These are phyloP conservation scores for Leishmania arabica DNA, from an alignment of 208 protist species.

Conservation along the genomic window DNA sequence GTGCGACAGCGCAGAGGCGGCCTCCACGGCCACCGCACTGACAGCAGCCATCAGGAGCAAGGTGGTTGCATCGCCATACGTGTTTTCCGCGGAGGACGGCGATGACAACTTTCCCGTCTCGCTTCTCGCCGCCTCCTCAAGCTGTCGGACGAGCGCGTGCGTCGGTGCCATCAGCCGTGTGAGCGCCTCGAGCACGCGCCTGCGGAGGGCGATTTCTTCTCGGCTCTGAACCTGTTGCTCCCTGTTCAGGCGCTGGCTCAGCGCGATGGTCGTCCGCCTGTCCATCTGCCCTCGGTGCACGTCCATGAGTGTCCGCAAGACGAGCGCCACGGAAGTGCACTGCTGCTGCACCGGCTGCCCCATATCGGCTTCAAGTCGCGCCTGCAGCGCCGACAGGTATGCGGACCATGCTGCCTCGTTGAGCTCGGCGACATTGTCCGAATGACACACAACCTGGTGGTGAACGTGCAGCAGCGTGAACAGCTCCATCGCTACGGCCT, in stretches of 20 bases:
- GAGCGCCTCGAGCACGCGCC: conserved; percentile 13
- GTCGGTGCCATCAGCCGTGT: conserved; percentile 8
- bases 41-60: conserved; percentile 19
- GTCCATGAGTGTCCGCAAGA: conserved; percentile 18
- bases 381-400: conserved; percentile 11
- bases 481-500: conserved; percentile 6
- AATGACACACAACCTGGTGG: background rate
- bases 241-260: background rate
- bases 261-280: background rate
- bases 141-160: background rate
- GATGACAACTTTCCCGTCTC: background rate
- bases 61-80: conserved; percentile 12
- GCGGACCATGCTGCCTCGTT: conserved; percentile 10
- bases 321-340: conserved; percentile 4
- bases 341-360: background rate
- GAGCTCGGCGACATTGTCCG: background rate
- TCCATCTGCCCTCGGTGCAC: conserved; percentile 18
- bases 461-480: conserved; percentile 28
- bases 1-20: conserved; percentile 5
- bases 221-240: background rate
- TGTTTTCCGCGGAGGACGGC: background rate
- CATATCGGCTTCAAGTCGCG: conserved; percentile 4
- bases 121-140: background rate
- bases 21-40: conserved; percentile 21
- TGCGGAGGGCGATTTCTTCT: conserved; percentile 7